Conservation (phyloP, 2,329 filamentous ascomycete species). For the Colletotrichum destructivum region DNA sequence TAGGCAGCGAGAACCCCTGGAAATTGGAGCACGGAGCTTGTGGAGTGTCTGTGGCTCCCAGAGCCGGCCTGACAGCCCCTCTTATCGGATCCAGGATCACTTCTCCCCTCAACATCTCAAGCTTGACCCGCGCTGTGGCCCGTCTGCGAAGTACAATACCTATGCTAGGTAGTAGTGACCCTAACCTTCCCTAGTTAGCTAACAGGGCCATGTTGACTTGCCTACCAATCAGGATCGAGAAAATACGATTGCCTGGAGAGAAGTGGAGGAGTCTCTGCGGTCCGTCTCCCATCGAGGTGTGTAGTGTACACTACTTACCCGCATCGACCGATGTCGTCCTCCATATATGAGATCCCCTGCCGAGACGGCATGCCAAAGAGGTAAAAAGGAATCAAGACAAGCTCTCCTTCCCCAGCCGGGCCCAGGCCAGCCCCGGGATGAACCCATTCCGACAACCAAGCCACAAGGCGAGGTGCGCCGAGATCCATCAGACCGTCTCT, state of each 20-base stretch:
- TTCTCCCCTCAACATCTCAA: neutral
- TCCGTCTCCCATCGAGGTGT: neutral
- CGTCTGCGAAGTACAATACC: neutral
- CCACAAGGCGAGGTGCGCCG: conserved; percentile 28
- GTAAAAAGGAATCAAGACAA: conserved; percentile 27
- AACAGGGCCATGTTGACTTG: neutral
- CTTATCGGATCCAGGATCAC: neutral
- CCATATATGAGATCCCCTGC: conserved; percentile 2
- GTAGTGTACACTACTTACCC: neutral
- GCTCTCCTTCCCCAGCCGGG: neutral
- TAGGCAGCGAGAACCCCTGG: neutral
- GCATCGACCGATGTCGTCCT: neutral
- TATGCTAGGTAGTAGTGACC: neutral
- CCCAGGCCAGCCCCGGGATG: conserved; percentile 4
- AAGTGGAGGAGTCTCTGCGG: conserved; percentile 10
- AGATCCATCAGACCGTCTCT: conserved; percentile 6
- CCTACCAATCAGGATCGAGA: conserved; percentile 21
- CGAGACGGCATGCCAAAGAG: conserved; percentile 23
- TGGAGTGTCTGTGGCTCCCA: neutral
- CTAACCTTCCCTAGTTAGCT: neutral
- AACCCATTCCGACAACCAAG: conserved; percentile 26
- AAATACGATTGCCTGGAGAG: conserved; percentile 36
- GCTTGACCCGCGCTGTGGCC: neutral
- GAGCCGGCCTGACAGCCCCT: conserved; percentile 1
- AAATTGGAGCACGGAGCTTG: neutral